These are phyloP conservation scores for Xylaria arbuscula DNA, from an alignment of 2,329 filamentous ascomycete species.

Conservation along the genomic window DNA sequence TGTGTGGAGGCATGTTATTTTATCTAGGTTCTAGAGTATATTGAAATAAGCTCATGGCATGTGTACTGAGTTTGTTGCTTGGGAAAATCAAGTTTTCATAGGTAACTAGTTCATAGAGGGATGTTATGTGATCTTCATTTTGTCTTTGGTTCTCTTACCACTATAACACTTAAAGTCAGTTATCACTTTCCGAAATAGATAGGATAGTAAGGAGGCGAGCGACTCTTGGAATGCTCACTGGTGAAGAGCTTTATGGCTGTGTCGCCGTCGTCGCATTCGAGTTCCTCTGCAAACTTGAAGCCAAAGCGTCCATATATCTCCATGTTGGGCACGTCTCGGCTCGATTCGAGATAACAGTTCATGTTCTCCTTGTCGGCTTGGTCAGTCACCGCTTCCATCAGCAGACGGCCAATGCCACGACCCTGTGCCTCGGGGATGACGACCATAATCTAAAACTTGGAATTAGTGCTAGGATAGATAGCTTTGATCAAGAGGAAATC, in stretches of 20 bases:
- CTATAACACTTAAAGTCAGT: not conserved
- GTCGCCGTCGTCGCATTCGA: constrained; percentile 73
- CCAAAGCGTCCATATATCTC: constrained; percentile 77
- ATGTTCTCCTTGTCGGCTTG: constrained; percentile 72
- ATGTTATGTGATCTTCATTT: not conserved
- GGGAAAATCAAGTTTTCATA: not conserved
- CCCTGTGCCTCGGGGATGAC: constrained; percentile 74
- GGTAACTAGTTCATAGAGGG: not conserved
- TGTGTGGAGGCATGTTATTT: not conserved
- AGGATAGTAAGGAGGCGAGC: not conserved
- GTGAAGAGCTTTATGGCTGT: constrained; percentile 64
- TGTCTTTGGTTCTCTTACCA: constrained; percentile 14
- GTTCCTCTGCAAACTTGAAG: constrained; percentile 71
- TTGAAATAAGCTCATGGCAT: too few species aligned
- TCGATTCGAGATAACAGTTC: constrained; percentile 77
- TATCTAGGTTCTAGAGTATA: not conserved
- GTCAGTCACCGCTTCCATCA: constrained; percentile 72
- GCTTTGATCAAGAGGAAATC: not conserved
- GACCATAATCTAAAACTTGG: constrained; percentile 65
- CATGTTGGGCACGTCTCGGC: constrained; percentile 74
- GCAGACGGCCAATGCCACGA: constrained; percentile 70
- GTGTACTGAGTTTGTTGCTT: too few species aligned
- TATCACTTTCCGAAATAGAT: not conserved
- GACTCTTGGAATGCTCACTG: constrained; percentile 50
- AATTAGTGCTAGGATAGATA: constrained; percentile 12